Base-by-base conservation (phyloP, 495 filamentous ascomycete species). In the Penicillium maclennaniae region DNA sequence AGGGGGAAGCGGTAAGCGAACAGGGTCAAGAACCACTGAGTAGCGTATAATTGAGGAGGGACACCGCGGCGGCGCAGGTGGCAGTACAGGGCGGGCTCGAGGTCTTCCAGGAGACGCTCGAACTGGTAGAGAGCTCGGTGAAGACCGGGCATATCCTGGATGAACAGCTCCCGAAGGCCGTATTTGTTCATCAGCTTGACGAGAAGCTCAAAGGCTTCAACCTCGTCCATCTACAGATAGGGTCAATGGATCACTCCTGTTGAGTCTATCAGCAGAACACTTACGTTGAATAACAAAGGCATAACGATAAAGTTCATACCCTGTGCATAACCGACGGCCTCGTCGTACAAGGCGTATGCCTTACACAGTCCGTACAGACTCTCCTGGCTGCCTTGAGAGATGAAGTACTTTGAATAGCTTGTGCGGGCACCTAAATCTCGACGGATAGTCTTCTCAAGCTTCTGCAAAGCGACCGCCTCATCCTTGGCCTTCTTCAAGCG, bases 261-360 rank as follows among this genome's bases (percentile, higher is more conserved):
- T 47, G 44, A 14, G n/a, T 19, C 37, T 15, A 5, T 7, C 10
- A 28, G 9, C 3, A 27, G 9, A 6, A 21, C 23, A 69, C 85
- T 80, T 74, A 90, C 88, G 65, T 96, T 97, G 69, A 99, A 96
- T 6, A 99, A 78, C 27, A 99, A 69, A n/a, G 95, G 93, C 87
- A 97, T 97, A 16, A 87, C 87, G 47, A 99, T 83, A 63, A 99
- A 99, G 56, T 97, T 99, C 88, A 99, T 97, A 54, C 93, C 93
- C 66, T 99, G 93, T 6, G 93, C 93, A 72, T 99, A 99, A 15
- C 93, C 92, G 8, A 99, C 92, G 8, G 77, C 85, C 51, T 95
- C 90, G 68, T 99, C 93, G 60, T 91, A 96, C 38, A 99, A 75
- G 1, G 93, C 93, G 69, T 99, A 99, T 14, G 95, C 92, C 72